Evolutionary conservation across 176 grass and related monocot genomes (phyloP), one percentile per base, ranked within the genome.

Genomic region (Thalia dealbata): DNA sequence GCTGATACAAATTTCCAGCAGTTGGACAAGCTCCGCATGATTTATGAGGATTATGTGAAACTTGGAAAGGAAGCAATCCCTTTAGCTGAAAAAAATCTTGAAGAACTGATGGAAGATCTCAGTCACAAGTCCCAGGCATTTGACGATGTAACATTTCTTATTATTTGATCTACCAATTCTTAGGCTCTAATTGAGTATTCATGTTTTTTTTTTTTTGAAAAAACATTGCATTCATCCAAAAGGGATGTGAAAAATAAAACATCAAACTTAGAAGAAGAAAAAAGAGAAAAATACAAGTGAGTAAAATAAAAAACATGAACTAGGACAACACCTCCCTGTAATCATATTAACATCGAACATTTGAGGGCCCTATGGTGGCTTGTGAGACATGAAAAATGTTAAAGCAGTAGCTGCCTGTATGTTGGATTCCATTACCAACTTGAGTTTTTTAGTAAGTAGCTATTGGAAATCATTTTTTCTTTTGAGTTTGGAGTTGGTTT

Each of bases 1-100:
- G 82, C 82, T 74, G 89, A 96, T 69, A 63, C 67, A 42, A n/a
- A 79, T 73, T 87, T 92, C 76, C 82, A 96, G 85, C 86, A 92
- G 73, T 81, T 96, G 71, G 82, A 96, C 79, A 87, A 79, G 76
- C 77, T 96, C 52, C 78, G 81, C 18, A 72, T 81, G 78, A 73
- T 87, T 29, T 96, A 92, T 75, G 89, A 89, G 72, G 92, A 89
- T 41, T 89, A 85, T 80, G 29, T 88, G 68, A 96, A 92, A 66
- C 84, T 96, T 63, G 60, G 73, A 75, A 79, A 87, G 46, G 89
- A 92, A 52, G 72, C 78, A 77, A 96, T 91, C 64, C 89, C 92
- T 80, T 62, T 84, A 79, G 89, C 86, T 75, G 63, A 96, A 80
- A 96, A 91, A 76, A 87, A 81, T 72, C 83, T 96, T 82, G 80